Evolutionary conservation across 179 eudicot genomes (phyloP).

Genomic region (Spinacia oleracea): DNA sequence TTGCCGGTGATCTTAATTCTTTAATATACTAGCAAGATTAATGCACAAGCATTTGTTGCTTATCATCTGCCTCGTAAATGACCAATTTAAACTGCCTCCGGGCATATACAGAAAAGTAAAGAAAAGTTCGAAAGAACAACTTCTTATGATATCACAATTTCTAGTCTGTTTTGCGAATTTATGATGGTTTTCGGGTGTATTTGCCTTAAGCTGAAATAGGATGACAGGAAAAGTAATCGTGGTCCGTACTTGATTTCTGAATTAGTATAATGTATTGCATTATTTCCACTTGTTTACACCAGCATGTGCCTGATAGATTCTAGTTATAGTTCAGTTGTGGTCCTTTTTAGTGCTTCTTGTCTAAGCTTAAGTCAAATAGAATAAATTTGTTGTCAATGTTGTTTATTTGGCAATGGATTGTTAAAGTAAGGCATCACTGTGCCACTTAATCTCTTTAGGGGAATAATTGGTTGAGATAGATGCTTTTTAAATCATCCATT

Average conservation of each 20-base stretch:
- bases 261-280: conserved; percentile 29
- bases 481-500: conserved; percentile 23
- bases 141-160: background rate
- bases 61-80: background rate
- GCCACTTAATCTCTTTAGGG: conserved; percentile 24
- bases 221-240: background rate
- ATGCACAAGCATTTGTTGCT: background rate
- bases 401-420: conserved; percentile 25
- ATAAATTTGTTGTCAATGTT: conserved; percentile 18
- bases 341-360: conserved; percentile 11
- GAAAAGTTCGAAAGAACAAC: too few species aligned
- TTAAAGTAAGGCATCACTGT: conserved; percentile 35
- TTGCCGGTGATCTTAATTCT: background rate
- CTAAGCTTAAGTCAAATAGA: conserved; percentile 26
- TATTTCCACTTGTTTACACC: conserved; percentile 25
- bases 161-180: background rate
- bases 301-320: conserved; percentile 24
- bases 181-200: background rate
- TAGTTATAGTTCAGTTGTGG: conserved; percentile 22
- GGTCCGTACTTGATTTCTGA: conserved; percentile 9
- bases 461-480: conserved; percentile 25
- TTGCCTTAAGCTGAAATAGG: conserved; percentile 4
- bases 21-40: background rate
- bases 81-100: background rate
- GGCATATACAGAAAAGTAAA: too few species aligned